Percentiles rank a stretch among this genome's conserved stretches.
phyloP scores from a whole-genome alignment of 2,329 filamentous ascomycete species.

The Trichoderma sp. region DNA sequence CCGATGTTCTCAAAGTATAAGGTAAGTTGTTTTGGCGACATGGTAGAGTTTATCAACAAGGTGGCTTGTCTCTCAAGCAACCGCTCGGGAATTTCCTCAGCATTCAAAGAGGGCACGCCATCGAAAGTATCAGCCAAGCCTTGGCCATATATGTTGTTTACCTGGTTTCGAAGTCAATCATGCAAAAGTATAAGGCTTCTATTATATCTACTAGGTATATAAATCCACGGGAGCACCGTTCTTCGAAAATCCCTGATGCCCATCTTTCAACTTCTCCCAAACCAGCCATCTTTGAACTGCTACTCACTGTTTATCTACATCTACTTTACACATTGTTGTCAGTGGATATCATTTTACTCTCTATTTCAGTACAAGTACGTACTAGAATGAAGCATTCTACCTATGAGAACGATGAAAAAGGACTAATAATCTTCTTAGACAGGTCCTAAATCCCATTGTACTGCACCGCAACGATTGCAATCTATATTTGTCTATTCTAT shows the following conservation, averaged over 20 bases:
- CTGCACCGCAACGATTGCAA: not conserved
- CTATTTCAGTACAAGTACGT: not conserved
- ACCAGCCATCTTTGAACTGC: not conserved
- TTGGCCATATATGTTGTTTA: not conserved
- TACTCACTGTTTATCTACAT: not conserved
- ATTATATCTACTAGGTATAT: not conserved
- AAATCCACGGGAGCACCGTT: not conserved
- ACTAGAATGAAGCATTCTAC: not conserved
- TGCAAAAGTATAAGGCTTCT: not conserved
- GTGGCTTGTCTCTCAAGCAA: not conserved
- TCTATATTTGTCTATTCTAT: not conserved
- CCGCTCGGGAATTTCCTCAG: not conserved
- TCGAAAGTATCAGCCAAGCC: not conserved
- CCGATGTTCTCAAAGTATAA: not conserved
- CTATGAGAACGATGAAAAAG: not conserved
- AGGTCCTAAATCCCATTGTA: not conserved
- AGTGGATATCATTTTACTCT: not conserved
- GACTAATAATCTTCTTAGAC: not conserved
- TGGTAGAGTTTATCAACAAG: not conserved
- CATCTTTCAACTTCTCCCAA: not conserved
- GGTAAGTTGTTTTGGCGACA: not conserved
- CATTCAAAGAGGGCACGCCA: not conserved
- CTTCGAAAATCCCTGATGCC: not conserved
- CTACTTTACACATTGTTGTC: not conserved
- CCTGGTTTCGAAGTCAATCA: not conserved